Conservation (phyloP, 257 asterid genomes). For the Cruciata laevipes region DNA sequence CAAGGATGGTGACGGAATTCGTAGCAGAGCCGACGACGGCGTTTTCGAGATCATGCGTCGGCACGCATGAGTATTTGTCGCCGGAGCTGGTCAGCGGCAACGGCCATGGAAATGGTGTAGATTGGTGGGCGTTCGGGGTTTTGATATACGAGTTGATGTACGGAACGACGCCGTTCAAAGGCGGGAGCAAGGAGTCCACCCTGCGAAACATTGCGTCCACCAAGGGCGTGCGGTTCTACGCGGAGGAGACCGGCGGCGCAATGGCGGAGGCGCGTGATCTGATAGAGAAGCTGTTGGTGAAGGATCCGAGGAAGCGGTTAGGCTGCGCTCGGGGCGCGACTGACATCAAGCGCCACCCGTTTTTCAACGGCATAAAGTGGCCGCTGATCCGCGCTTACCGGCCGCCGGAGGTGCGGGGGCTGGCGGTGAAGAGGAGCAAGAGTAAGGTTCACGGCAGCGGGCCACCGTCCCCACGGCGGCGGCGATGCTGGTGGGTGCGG, state of each 20-base stretch:
- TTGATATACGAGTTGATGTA: slow-evolving; percentile 55
- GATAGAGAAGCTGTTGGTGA: slow-evolving; percentile 64
- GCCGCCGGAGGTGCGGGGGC: slow-evolving; percentile 81
- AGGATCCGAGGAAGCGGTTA: slow-evolving; percentile 67
- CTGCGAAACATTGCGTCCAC: slow-evolving; percentile 80
- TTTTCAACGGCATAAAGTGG: slow-evolving; percentile 83
- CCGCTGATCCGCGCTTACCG: slow-evolving; percentile 71
- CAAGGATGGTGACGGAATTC: slow-evolving; percentile 51
- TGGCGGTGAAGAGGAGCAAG: slow-evolving; percentile 51
- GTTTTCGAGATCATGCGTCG: slow-evolving; percentile 78
- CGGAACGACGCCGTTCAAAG: slow-evolving; percentile 82
- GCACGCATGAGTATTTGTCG: slow-evolving; percentile 81
- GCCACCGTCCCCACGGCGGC: slow-evolving; percentile 40
- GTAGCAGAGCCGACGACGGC: slow-evolving; percentile 73
- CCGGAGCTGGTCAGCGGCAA: slow-evolving; percentile 63
- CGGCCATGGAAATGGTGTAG: slow-evolving; percentile 94
- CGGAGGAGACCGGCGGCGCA: slow-evolving; percentile 35
- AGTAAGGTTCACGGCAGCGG: slow-evolving; percentile 39
- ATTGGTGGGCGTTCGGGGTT: slow-evolving; percentile 96
- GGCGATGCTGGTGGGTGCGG: slow-evolving; percentile 68
- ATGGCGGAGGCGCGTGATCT: slow-evolving; percentile 54
- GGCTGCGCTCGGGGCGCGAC: slow-evolving; percentile 89
- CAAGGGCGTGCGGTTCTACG: slow-evolving; percentile 49
- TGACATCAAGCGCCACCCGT: slow-evolving; percentile 87
- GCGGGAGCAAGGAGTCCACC: slow-evolving; percentile 76